Base-by-base conservation (phyloP, 2,329 filamentous ascomycete species). In the Sphaceloma murrayae region DNA sequence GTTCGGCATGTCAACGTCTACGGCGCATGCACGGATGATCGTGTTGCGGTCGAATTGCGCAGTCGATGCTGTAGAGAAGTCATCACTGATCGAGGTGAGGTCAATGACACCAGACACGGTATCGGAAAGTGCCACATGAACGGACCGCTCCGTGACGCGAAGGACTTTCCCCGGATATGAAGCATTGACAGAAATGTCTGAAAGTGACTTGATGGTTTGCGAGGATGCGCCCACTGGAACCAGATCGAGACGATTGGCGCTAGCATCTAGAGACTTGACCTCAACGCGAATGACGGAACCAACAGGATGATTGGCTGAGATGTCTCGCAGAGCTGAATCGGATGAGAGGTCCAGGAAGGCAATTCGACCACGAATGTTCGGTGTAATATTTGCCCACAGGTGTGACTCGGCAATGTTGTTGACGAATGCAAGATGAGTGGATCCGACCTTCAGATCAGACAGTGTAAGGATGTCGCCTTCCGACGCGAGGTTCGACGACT, bases 331-430 rank as follows among this genome's bases (percentile, higher is more conserved):
- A 45, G 84, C 72, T 5, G 86, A 83, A 60, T 96, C 87, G 55
- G 94, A 85, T 0, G 86, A 87, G 6, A 91, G 77, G 57, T 96
- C 88, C 61, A 91, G 78, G 49, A 82, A 74, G 44, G 78, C 78
- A 46, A 98, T 77, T 40, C 87, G 78, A 46, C 91, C 91, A 48
- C 88, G 80, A 11, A 98, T 79, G 43, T 82, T 85, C 5, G 91
- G 87, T 1, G 88, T 86, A 16, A 98, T 66, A 57, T 87, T 95
- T 34, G 93, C 82, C 89, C 91, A 96, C 16, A 94, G 71, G 57
- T 76, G 84, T 51, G 85, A 79, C 19, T 84, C 74, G 16, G 75
- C 75, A 49, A 89, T 72, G 58, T 95, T 96, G 70, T 96, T 98
- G 58, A 98, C 77, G 57, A 89, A 96, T 1, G 82, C 88, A 40